These are phyloP conservation scores for Zymoseptoria tritici DNA, from an alignment of 2,329 filamentous ascomycete genomes.

Conservation along the genomic window DNA sequence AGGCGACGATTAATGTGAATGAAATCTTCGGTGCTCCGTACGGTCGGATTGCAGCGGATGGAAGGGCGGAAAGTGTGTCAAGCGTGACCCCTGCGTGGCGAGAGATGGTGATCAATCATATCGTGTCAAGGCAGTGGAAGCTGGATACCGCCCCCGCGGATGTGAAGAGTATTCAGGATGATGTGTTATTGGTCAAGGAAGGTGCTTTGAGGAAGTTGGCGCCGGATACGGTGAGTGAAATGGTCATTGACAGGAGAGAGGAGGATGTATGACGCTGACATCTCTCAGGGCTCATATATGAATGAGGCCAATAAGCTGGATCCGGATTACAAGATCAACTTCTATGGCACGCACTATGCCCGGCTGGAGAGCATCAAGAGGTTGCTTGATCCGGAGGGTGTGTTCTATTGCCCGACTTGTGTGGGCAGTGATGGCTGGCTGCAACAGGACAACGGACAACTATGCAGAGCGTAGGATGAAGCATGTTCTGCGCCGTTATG, in stretches of 20 bases:
- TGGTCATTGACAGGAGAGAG: background rate
- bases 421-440: slow-evolving; percentile 15
- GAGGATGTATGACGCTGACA: background rate
- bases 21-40: slow-evolving; percentile 32
- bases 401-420: slow-evolving; percentile 17
- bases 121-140: slow-evolving; percentile 24
- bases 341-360: slow-evolving; percentile 16
- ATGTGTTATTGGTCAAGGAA: slow-evolving; percentile 29
- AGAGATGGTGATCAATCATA: slow-evolving; percentile 31
- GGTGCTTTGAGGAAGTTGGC: slow-evolving; percentile 28
- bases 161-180: slow-evolving; percentile 18
- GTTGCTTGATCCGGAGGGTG: slow-evolving; percentile 7
- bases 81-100: slow-evolving; percentile 49
- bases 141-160: slow-evolving; percentile 6
- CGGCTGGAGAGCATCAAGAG: slow-evolving; percentile 10
- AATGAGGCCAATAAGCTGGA: slow-evolving; percentile 27
- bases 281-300: slow-evolving; percentile 29
- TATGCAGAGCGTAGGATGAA: slow-evolving; percentile 2
- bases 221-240: slow-evolving; percentile 16
- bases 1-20: slow-evolving; percentile 27
- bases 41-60: slow-evolving; percentile 27
- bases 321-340: slow-evolving; percentile 11
- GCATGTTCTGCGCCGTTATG: background rate
- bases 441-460: slow-evolving; percentile 4
- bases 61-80: slow-evolving; percentile 37